Evolutionary conservation across 192 early-diverging fungal genomes (phyloP), one percentile per base, ranked within the genome.

Genomic region (Dissophora globulifera): DNA sequence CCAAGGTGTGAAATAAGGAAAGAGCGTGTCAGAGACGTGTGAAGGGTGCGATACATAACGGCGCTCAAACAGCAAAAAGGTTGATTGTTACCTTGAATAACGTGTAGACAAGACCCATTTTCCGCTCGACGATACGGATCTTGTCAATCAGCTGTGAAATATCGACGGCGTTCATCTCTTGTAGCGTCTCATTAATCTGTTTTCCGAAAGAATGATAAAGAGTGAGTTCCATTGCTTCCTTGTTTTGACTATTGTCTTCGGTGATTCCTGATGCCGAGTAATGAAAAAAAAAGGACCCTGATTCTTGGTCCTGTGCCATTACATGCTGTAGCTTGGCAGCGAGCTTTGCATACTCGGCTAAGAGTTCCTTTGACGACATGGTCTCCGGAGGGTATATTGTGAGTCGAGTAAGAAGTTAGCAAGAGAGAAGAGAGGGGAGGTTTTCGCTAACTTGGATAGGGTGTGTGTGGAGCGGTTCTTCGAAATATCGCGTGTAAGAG

Each of bases 41-140:
- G 6, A 41, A 30, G 46, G 3, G 42, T 45, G 1, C 20, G 17
- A 26, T 1, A 26, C 6, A n/a, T 26, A 42, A 2, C 6, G 46
- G 31, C 8, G 4, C 16, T n/a, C 22, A 47, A 4, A 35, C 17
- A 41, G 19, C 12, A 16, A 9, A 46, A 19, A 10, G n/a, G 2
- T 10, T 9, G 17, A n/a, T 1, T n/a, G 2, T 0, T 66, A 67
- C 72, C 53, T 76, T 76, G 53, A 76, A 76, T 12, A 66, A 43
- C 3, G 72, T 76, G 38, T 67, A 76, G 50, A 76, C 72, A 20
- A 76, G 46, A 22, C 72, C 64, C 72, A 76, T 76, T 51, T 76
- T 76, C 10, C 72, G 72, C 38, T 76, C 72, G 1, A 76, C 72
- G 20, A 62, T 55, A 6, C 72, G 50, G 23, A 76, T 76, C 58